Conservation (phyloP, 306 rosid genomes). For the Citrullus amarus region DNA sequence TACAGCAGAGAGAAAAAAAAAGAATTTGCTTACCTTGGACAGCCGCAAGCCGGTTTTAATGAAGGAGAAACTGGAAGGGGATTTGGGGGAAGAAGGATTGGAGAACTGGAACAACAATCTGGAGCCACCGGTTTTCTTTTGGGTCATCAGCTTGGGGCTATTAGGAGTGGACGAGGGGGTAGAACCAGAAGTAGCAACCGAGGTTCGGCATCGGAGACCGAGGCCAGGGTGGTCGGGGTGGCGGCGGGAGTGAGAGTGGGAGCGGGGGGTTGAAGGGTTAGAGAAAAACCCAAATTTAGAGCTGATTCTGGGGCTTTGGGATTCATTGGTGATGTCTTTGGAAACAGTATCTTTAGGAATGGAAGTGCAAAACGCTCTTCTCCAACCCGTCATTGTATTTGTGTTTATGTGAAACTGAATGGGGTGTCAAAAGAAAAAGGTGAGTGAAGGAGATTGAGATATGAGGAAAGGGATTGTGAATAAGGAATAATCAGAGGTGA, state of each 20-base stretch:
- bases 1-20: not conserved
- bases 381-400: conserved; percentile 63
- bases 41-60: conserved; percentile 55
- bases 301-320: conserved; percentile 45
- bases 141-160: conserved; percentile 53
- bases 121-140: conserved; percentile 26
- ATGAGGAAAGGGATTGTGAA: no score
- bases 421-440: not conserved
- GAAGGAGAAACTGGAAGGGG: conserved; percentile 76
- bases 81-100: conserved; percentile 64
- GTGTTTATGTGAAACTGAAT: not conserved
- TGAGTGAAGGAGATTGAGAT: no score
- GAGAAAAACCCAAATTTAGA: conserved; percentile 80
- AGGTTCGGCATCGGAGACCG: conserved; percentile 70
- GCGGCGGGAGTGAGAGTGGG: conserved; percentile 35
- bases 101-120: conserved; percentile 42
- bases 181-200: conserved; percentile 15
- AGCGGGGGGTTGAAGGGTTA: conserved; percentile 69
- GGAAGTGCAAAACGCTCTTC: conserved; percentile 90
- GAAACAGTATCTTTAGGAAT: conserved; percentile 48
- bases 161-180: conserved; percentile 44
- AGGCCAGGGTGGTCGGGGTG: conserved; percentile 32
- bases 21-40: conserved; percentile 37
- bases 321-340: conserved; percentile 30
- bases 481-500: not conserved